A percentile compares a stretch with the other conserved stretches of the same genome.
Evolutionary conservation across 1,284 basidiomycete species (phyloP).

Genomic region (Rhodotorula sp.): DNA sequence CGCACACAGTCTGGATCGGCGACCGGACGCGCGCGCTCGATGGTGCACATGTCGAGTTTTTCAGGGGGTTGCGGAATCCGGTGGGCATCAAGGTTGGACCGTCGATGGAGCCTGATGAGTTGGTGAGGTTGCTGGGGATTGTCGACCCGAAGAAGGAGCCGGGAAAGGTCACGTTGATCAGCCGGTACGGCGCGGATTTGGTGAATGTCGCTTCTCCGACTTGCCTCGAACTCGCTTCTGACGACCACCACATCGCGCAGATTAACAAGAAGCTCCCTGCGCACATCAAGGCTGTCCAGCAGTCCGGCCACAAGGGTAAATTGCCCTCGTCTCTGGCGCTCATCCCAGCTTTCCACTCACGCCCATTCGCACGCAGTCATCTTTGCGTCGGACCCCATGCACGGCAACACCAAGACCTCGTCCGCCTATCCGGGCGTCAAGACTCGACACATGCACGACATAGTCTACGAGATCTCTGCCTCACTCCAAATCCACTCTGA

Average conservation of each 20-base stretch:
- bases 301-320: conserved; percentile 65
- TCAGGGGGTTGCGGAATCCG: conserved; percentile 76
- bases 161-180: conserved; percentile 86
- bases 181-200: conserved; percentile 86
- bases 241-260: conserved; percentile 49
- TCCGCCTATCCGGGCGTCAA: conserved; percentile 55
- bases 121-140: conserved; percentile 75
- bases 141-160: conserved; percentile 79
- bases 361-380: conserved; percentile 58
- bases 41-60: conserved; percentile 82
- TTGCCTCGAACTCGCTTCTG: neutral
- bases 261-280: conserved; percentile 70
- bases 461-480: conserved; percentile 80
- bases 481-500: conserved; percentile 76
- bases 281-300: conserved; percentile 80
- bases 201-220: conserved; percentile 49
- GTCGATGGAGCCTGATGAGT: conserved; percentile 73
- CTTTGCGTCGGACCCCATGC: conserved; percentile 98
- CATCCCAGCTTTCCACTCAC: neutral
- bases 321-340: neutral
- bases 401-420: conserved; percentile 76
- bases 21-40: conserved; percentile 91
- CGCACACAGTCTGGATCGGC: conserved; percentile 76
- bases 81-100: conserved; percentile 97
- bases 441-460: conserved; percentile 85